Base-by-base conservation (phyloP, 108 stramenopile species). In the Nitzschia sp. region DNA sequence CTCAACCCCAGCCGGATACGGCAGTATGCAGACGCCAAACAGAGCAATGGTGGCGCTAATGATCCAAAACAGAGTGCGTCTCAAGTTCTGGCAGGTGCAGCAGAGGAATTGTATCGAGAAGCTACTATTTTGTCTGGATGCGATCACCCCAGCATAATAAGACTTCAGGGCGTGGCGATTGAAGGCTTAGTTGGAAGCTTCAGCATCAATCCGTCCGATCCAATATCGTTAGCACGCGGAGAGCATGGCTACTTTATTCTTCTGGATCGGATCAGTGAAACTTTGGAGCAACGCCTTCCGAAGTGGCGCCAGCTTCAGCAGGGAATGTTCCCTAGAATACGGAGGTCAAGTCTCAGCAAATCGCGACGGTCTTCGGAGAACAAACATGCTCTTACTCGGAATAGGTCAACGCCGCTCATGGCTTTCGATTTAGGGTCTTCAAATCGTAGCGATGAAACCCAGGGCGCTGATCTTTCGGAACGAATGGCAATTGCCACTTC, bases 71-170 rank as follows among this genome's bases (percentile, higher is more conserved):
- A 34, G 19, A 45, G 42, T 21, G 4, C 64, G 1, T 53, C 47
- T 8, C 25, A 27, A 19, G 5, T 32, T 28, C 30, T 65, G 2
- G 64, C 49, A 19, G 23, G 25, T 30, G 64, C 64, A 6, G 77
- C 77, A 47, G 19, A 21, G 0, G 71, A 78, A 18, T 24, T 78
- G 0, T 63, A 29, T 3, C 32, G 54, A 47, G 77, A 78, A 61
- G 77, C 71, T 15, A 57, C 25, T 27, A 51, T 72, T 27, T 45
- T 78, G 13, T 29, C 66, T 25, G 24, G 68, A 13, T 55, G 65
- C 31, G 45, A 72, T 27, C 77, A 78, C 38, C 55, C 31, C 8
- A 67, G 72, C 51, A 72, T 78, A 28, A 63, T 78, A 25, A 54
- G 35, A n/a, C 21, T 78, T 0, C 59, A 29, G 11, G 71, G 71